Evolutionary conservation across 148 eudicot genomes (phyloP).

Genomic region (Chenopodium album): DNA sequence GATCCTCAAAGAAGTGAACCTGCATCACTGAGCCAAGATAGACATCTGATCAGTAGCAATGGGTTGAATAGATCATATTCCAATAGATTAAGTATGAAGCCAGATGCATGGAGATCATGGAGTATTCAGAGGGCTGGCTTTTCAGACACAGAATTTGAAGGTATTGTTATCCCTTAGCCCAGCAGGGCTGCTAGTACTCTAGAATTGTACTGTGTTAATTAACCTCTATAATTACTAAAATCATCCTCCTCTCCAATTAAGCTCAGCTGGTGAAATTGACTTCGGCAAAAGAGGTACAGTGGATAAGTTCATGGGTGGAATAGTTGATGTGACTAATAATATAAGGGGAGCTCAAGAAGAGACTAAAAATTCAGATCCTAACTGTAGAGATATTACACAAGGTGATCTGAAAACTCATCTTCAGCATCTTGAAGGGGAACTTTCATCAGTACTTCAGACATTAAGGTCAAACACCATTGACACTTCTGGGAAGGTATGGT

Average conservation of each 20-base stretch:
- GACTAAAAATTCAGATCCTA: constrained; percentile 18
- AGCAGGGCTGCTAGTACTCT: not conserved
- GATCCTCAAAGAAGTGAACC: constrained; percentile 35
- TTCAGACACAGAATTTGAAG: constrained; percentile 59
- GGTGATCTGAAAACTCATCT: constrained; percentile 53
- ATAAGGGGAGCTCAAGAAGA: constrained; percentile 29
- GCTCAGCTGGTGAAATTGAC: constrained; percentile 65
- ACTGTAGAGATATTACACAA: constrained; percentile 21
- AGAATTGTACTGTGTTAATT: not conserved
- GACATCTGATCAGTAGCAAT: constrained; percentile 25
- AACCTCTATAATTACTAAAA: constrained; percentile 5
- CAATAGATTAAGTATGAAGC: constrained; percentile 30
- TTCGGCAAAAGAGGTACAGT: constrained; percentile 21
- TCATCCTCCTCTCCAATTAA: constrained; percentile 10
- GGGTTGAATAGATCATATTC: constrained; percentile 28
- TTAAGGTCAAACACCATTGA: constrained; percentile 50
- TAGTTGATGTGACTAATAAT: constrained; percentile 23
- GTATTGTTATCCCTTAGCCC: constrained; percentile 30
- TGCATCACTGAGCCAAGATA: constrained; percentile 21
- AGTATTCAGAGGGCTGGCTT: constrained; percentile 57
- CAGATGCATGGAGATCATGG: constrained; percentile 63
- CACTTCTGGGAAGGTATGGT: constrained; percentile 31
- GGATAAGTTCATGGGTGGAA: constrained; percentile 31
- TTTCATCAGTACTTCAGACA: constrained; percentile 55
- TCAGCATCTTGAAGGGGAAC: constrained; percentile 68